Base-by-base conservation (phyloP, 345 rosid species). In the Microcos paniculata region DNA sequence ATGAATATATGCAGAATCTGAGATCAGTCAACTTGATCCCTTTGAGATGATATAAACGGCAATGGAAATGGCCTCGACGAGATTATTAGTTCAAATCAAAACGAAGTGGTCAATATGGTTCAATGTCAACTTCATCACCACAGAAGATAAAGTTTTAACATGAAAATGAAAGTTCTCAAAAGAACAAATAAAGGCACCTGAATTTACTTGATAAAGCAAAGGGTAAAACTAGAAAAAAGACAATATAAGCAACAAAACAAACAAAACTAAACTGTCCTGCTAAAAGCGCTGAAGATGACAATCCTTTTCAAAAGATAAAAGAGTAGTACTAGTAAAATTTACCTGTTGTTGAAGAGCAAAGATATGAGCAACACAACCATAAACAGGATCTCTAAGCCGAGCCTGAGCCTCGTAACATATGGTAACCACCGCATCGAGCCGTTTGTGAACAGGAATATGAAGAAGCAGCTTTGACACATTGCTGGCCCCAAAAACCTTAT, bases 291-390 rank as follows among this genome's bases (percentile, higher is more conserved):
- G 57, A 49, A 53, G 57, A 53, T 42, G 65, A 31, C 57, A 56
- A 51, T 30, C 15, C 28, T 8, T 21, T 13, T 40, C 35, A 21
- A 53, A 46, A 53, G 51, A 69, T 28, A 16, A n/a, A 4, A 51
- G 3, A n/a, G 62, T 31, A 18, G 51, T 6, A 23, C 16, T 23
- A 4, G 10, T 14, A 28, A 35, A 35, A 3, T 31, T 74, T 86
- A 88, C 92, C 94, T 90, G 97, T 77, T 90, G 97, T 51, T 91
- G 97, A 66, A 91, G 97, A 71, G 94, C 84, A 78, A 91, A 91
- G 81, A 91, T 87, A 57, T 91, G 92, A 77, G 91, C 90, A n/a
- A 90, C 97, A 35, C 94, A 92, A 58, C 97, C 97, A 74, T 90
- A 88, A 77, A 92, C 90, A 75, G 97, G 97, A 40, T 90, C 97